Evolutionary conservation across 208 protist genomes (phyloP).

Genomic region (Crithidia expoeki): DNA sequence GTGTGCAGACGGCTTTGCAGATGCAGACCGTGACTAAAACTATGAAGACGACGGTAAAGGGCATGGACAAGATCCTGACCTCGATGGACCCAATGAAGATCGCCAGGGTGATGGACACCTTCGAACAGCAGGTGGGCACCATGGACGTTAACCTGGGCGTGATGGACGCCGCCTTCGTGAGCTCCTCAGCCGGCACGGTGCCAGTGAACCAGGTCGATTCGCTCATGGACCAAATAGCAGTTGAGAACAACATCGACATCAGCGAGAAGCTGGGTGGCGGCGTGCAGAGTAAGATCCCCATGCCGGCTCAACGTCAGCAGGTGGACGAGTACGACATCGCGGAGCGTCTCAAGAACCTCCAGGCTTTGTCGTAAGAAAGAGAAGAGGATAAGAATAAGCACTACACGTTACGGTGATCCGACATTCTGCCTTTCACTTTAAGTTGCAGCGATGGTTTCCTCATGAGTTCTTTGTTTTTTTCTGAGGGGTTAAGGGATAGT

Average conservation of each 20-base stretch:
- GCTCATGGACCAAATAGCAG: slow-evolving; percentile 94
- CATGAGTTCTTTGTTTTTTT: slow-evolving; percentile 2
- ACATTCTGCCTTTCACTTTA: too few relatives aligned
- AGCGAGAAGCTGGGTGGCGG: slow-evolving; percentile 55
- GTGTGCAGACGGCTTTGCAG: slow-evolving; percentile 95
- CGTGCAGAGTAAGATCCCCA: slow-evolving; percentile 31
- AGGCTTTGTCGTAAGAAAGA: slow-evolving; percentile 40
- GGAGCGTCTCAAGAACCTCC: slow-evolving; percentile 65
- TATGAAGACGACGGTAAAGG: slow-evolving; percentile 94
- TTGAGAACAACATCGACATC: slow-evolving; percentile 95
- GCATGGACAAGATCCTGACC: slow-evolving; percentile 94
- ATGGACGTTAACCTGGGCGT: slow-evolving; percentile 94
- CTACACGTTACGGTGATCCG: not conserved
- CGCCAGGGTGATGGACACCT: slow-evolving; percentile 96
- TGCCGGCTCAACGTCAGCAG: slow-evolving; percentile 32
- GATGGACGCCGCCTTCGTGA: slow-evolving; percentile 94
- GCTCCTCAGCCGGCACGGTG: slow-evolving; percentile 84
- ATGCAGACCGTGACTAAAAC: slow-evolving; percentile 91
- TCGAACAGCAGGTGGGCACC: slow-evolving; percentile 96
- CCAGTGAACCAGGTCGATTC: slow-evolving; percentile 91
- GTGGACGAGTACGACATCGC: slow-evolving; percentile 67
- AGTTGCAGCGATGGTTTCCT: too few relatives aligned
- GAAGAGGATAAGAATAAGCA: slow-evolving; percentile 20
- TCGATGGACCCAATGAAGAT: slow-evolving; percentile 94
- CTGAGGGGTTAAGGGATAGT: too few relatives aligned